Conservation (phyloP, 208 protist species). For the Porcisia deanei region DNA sequence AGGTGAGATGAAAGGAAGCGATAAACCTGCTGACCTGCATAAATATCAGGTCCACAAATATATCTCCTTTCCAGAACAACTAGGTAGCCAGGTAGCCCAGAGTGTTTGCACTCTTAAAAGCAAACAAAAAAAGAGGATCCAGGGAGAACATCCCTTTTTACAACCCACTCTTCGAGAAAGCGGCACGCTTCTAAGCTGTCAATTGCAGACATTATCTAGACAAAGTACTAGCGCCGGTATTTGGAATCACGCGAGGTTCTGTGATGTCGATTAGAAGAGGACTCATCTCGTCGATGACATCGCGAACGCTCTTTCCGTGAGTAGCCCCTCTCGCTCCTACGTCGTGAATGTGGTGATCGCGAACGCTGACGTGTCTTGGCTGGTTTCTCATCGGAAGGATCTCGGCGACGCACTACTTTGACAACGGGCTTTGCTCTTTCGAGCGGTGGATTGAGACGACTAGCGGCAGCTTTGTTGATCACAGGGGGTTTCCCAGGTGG, state of each 20-base stretch:
- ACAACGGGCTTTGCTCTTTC: neutral
- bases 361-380: constrained; percentile 7
- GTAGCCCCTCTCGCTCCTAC: neutral
- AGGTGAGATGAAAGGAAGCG: neutral
- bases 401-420: neutral
- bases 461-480: constrained; percentile 25
- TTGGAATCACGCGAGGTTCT: constrained; percentile 19
- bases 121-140: neutral
- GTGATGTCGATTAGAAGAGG: constrained; percentile 11
- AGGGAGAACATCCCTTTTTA: neutral
- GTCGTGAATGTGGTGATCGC: constrained; percentile 7
- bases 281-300: neutral
- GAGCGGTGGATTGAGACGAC: neutral
- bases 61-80: neutral
- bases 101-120: neutral
- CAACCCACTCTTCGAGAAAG: neutral
- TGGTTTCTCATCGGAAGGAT: neutral
- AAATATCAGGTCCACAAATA: neutral
- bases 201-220: constrained; percentile 16
- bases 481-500: constrained; percentile 65
- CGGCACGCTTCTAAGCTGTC: neutral
- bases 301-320: constrained; percentile 9
- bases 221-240: constrained; percentile 9
- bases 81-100: neutral
- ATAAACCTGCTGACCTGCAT: neutral